Conservation (phyloP, 2,329 filamentous ascomycete species). For the Colletotrichum tropicale region DNA sequence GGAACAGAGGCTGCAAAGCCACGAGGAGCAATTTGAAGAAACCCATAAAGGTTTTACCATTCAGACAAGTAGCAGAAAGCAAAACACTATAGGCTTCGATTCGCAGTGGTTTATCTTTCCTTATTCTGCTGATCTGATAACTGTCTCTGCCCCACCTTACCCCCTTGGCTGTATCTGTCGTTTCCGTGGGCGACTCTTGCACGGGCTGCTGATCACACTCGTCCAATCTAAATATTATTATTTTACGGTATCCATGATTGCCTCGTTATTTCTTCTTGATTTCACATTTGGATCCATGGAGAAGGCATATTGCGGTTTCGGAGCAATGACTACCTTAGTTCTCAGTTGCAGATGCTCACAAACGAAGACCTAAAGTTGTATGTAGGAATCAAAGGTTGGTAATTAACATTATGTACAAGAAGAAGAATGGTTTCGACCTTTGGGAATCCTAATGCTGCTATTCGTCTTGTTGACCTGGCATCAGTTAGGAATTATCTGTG, state of each 20-base stretch:
- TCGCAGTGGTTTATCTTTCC: background rate
- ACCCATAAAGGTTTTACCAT: background rate
- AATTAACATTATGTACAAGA: background rate
- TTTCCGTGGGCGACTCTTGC: background rate
- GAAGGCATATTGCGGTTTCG: accelerated
- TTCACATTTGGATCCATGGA: accelerated
- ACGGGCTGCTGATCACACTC: accelerated
- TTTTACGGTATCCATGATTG: background rate
- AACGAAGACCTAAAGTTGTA: background rate
- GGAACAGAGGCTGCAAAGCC: background rate
- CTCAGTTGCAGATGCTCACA: background rate
- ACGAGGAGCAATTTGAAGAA: too few species aligned
- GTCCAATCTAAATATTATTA: background rate
- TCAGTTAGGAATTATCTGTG: background rate
- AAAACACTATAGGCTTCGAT: accelerated
- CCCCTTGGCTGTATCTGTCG: accelerated
- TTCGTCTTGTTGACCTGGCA: too few species aligned
- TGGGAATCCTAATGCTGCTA: background rate
- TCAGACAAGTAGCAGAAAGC: accelerated
- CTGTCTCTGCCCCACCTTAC: accelerated
- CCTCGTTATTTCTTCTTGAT: accelerated
- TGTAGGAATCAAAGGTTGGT: background rate
- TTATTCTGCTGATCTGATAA: accelerated
- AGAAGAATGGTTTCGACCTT: background rate
- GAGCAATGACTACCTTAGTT: background rate